A percentile compares a stretch with the other conserved stretches of the same genome.
Conservation (phyloP, 352 stramenopile species). For the Pythium brachiatum region DNA sequence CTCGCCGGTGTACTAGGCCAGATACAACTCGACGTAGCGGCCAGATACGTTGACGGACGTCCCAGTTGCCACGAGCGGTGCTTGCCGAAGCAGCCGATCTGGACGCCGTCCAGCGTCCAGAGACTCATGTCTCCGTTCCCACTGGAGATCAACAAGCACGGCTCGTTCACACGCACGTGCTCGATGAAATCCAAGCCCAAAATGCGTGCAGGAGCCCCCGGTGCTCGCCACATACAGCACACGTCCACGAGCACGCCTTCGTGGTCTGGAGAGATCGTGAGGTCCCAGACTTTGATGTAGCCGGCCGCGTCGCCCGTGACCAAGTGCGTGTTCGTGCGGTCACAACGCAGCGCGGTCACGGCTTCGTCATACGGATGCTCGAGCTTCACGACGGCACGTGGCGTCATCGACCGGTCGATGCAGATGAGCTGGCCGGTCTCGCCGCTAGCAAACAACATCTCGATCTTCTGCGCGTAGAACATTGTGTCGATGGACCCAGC, state of each 20-base stretch:
- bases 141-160: conserved; percentile 64
- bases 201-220: conserved; percentile 30
- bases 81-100: conserved; percentile 64
- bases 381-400: conserved; percentile 43
- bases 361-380: conserved; percentile 37
- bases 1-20: conserved; percentile 18
- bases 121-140: conserved; percentile 67
- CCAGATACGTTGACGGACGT: conserved; percentile 45
- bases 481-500: conserved; percentile 63
- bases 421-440: conserved; percentile 62
- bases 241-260: conserved; percentile 58
- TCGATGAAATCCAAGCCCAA: conserved; percentile 63
- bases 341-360: conserved; percentile 50
- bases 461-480: conserved; percentile 65
- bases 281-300: conserved; percentile 64
- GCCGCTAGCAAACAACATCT: conserved; percentile 66
- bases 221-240: conserved; percentile 51
- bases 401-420: conserved; percentile 64
- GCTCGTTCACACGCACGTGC: conserved; percentile 47
- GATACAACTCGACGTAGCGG: conserved; percentile 40
- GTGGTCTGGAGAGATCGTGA: conserved; percentile 48
- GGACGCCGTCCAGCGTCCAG: conserved; percentile 68
- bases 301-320: conserved; percentile 57
- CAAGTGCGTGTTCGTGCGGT: conserved; percentile 59
- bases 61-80: conserved; percentile 65